Conservation (phyloP, 2,329 filamentous ascomycete genomes). For the Clarireedia homoeocarpa region DNA sequence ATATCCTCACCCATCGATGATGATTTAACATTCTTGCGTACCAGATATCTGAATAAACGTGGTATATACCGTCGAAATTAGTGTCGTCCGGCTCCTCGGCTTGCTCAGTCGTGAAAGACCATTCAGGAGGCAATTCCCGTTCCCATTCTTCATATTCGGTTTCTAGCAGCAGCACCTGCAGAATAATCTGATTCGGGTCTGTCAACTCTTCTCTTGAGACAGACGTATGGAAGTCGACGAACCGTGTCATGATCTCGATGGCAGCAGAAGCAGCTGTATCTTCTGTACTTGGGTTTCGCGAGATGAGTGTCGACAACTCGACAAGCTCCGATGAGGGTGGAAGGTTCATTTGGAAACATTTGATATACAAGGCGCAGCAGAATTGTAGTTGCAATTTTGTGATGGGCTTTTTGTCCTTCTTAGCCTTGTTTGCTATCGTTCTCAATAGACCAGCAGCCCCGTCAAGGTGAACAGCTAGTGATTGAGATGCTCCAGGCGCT, state of each 20-base stretch:
- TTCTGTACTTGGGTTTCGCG: not conserved
- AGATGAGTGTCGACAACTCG: not conserved
- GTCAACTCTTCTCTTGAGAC: slow-evolving; percentile 2
- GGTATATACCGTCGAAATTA: slow-evolving; percentile 13
- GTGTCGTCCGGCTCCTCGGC: not conserved
- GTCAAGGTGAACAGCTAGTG: slow-evolving; percentile 19
- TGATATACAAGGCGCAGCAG: not conserved
- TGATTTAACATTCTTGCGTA: slow-evolving; percentile 19
- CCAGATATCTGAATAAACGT: slow-evolving; percentile 22
- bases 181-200: slow-evolving; percentile 8
- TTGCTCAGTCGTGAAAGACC: slow-evolving; percentile 8
- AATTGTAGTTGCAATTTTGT: not conserved
- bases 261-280: not conserved
- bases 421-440: slow-evolving; percentile 5
- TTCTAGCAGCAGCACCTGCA: slow-evolving; percentile 13
- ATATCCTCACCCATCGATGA: slow-evolving; percentile 21
- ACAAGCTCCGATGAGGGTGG: not conserved
- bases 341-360: not conserved
- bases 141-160: slow-evolving; percentile 17
- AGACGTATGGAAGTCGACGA: slow-evolving; percentile 14
- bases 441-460: slow-evolving; percentile 17
- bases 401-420: not conserved
- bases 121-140: slow-evolving; percentile 14
- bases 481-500: slow-evolving; percentile 11
- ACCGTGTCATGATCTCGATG: slow-evolving; percentile 9